Evolutionary conservation across 805 yeast species (phyloP).

Genomic region (Candida pseudoglaebosa): DNA sequence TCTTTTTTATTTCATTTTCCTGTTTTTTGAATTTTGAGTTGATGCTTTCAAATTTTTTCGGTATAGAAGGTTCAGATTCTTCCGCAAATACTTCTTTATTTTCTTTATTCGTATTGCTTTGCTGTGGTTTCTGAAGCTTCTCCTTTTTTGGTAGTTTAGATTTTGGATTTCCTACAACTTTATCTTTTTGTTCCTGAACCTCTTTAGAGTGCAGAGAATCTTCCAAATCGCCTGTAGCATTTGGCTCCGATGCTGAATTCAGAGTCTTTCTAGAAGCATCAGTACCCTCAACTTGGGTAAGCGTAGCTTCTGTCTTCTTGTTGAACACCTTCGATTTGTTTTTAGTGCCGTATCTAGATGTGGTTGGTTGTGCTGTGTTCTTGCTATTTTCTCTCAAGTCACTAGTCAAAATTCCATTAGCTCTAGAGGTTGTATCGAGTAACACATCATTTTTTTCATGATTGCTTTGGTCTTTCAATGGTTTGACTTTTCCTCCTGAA

Average conservation of each 20-base stretch:
- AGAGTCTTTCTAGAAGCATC: too few species aligned
- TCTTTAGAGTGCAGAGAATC: neutral
- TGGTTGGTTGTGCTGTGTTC: neutral
- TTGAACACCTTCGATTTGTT: neutral
- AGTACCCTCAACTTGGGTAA: neutral
- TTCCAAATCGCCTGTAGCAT: neutral
- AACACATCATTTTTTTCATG: too few species aligned
- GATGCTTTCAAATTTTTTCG: neutral
- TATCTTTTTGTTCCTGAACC: neutral
- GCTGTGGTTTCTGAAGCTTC: slow-evolving; percentile 5
- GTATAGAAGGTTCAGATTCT: neutral
- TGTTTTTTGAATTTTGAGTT: too few species aligned
- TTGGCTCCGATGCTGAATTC: neutral
- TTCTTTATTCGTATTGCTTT: neutral
- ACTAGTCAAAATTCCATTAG: neutral
- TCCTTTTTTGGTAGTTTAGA: slow-evolving; percentile 7
- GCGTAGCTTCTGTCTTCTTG: neutral
- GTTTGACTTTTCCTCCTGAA: neutral
- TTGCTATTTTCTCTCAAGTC: neutral
- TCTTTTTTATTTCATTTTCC: neutral
- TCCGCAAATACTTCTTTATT: neutral
- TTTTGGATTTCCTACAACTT: slow-evolving; percentile 6
- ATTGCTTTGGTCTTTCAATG: neutral
- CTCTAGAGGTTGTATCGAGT: neutral
- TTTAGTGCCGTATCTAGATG: neutral